phyloP scores from a whole-genome alignment of 768 basidiomycete species.

The Lactarius sp. region DNA sequence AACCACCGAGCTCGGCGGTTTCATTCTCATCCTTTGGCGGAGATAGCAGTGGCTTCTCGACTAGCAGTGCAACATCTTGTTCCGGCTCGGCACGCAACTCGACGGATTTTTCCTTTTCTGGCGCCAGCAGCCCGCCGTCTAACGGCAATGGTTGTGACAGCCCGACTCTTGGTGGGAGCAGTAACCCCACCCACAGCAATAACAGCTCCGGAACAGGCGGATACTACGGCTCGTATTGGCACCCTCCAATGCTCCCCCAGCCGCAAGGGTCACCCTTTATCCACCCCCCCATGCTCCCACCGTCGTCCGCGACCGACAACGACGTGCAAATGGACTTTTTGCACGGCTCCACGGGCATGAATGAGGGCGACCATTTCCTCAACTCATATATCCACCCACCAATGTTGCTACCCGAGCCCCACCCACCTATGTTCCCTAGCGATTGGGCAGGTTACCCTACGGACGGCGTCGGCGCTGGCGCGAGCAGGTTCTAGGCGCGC shows the following conservation, averaged over 20 bases:
- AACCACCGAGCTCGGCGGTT: slow-evolving; percentile 56
- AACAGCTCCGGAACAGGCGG: slow-evolving; percentile 30
- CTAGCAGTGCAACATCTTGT: slow-evolving; percentile 45
- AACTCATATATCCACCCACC: slow-evolving; percentile 52
- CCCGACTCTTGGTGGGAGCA: neutral
- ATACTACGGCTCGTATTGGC: slow-evolving; percentile 61
- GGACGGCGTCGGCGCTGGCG: slow-evolving; percentile 26
- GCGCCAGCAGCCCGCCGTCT: slow-evolving; percentile 41
- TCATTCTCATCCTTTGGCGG: slow-evolving; percentile 45
- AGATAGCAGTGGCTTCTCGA: slow-evolving; percentile 42
- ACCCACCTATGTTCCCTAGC: slow-evolving; percentile 36
- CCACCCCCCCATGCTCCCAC: slow-evolving; percentile 67
- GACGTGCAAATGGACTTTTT: slow-evolving; percentile 72
- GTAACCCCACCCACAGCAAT: neutral
- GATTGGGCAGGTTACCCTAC: slow-evolving; percentile 30
- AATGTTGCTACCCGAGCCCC: slow-evolving; percentile 44
- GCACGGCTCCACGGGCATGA: slow-evolving; percentile 59
- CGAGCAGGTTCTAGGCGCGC: slow-evolving; percentile 34
- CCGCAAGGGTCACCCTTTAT: slow-evolving; percentile 50
- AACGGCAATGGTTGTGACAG: slow-evolving; percentile 35
- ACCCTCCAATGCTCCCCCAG: slow-evolving; percentile 63
- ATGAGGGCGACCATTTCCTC: slow-evolving; percentile 53
- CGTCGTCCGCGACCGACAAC: slow-evolving; percentile 31
- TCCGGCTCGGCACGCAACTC: slow-evolving; percentile 58
- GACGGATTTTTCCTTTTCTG: slow-evolving; percentile 58